A percentile compares a stretch with the other conserved stretches of the same genome.
Evolutionary conservation across 2,329 filamentous ascomycete species (phyloP).

Genomic region (Colletotrichum sp.): DNA sequence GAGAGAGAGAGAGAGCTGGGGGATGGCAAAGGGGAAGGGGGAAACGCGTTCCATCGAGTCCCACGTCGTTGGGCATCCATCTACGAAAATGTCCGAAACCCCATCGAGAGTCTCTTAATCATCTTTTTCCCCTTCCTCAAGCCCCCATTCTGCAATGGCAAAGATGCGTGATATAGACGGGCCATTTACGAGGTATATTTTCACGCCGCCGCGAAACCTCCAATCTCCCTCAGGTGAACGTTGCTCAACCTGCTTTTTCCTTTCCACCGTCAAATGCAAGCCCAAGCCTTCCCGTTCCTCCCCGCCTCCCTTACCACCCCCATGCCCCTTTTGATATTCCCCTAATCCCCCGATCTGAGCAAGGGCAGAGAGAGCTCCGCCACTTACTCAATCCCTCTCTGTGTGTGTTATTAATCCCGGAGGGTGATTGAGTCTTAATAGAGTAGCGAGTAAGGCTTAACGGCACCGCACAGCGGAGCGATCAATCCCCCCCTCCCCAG

Average conservation of each 20-base stretch:
- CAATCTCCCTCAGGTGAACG: neutral
- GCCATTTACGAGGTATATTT: neutral
- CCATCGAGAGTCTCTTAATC: neutral
- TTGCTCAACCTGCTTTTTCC: neutral
- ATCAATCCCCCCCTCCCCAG: neutral
- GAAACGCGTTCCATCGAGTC: neutral
- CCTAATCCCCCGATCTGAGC: neutral
- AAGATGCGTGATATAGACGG: neutral
- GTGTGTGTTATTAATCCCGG: neutral
- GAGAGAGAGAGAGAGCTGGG: neutral
- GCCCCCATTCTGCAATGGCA: neutral
- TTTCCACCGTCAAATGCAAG: neutral
- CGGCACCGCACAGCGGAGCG: neutral
- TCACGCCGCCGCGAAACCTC: neutral
- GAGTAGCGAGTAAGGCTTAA: neutral
- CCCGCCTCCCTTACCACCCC: neutral
- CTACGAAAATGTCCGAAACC: neutral
- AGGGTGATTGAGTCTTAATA: neutral
- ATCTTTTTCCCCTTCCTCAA: neutral
- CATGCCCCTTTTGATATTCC: neutral
- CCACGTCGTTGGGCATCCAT: neutral
- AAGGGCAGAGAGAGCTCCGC: neutral
- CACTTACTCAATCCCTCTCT: neutral
- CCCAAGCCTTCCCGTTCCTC: neutral
- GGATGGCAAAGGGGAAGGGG: neutral